Conservation (phyloP, 306 rosid genomes). For the Cicer chorassanicum region DNA sequence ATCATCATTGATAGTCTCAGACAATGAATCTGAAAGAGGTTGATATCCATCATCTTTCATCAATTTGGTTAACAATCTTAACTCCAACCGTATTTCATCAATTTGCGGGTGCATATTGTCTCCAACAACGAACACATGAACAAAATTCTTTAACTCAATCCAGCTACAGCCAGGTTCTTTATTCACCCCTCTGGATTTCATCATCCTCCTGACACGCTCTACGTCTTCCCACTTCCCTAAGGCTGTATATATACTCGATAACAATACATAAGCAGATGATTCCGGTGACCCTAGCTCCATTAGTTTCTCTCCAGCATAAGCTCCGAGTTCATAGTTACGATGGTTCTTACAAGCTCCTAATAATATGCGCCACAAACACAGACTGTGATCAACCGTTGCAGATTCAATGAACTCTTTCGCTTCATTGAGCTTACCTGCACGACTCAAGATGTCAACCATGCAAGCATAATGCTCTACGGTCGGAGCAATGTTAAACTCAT, state of each 20-base stretch:
- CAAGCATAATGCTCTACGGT: slow-evolving; percentile 83
- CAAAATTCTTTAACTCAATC: slow-evolving; percentile 75
- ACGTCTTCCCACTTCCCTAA: slow-evolving; percentile 72
- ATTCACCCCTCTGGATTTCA: slow-evolving; percentile 74
- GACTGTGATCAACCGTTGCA: slow-evolving; percentile 68
- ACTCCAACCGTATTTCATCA: slow-evolving; percentile 55
- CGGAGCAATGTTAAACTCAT: slow-evolving; percentile 61
- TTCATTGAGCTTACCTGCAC: slow-evolving; percentile 77
- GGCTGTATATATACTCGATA: slow-evolving; percentile 75
- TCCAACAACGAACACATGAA: slow-evolving; percentile 88
- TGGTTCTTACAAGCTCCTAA: slow-evolving; percentile 82
- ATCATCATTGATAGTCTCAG: slow-evolving; percentile 31
- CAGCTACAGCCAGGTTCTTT: slow-evolving; percentile 97
- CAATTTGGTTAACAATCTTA: slow-evolving; percentile 59
- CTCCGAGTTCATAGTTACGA: slow-evolving; percentile 70
- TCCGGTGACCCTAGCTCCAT: slow-evolving; percentile 78
- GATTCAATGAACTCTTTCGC: slow-evolving; percentile 85
- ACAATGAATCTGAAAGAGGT: slow-evolving; percentile 47
- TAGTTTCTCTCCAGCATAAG: slow-evolving; percentile 84
- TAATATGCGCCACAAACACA: slow-evolving; percentile 81
- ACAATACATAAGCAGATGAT: slow-evolving; percentile 73
- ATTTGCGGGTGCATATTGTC: slow-evolving; percentile 83
- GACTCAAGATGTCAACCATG: slow-evolving; percentile 88
- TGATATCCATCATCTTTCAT: slow-evolving; percentile 73
- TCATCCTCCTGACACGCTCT: slow-evolving; percentile 75